These are phyloP conservation scores for Hyphodiscus hymeniophilus DNA, from an alignment of 495 filamentous ascomycete genomes.

Conservation along the genomic window DNA sequence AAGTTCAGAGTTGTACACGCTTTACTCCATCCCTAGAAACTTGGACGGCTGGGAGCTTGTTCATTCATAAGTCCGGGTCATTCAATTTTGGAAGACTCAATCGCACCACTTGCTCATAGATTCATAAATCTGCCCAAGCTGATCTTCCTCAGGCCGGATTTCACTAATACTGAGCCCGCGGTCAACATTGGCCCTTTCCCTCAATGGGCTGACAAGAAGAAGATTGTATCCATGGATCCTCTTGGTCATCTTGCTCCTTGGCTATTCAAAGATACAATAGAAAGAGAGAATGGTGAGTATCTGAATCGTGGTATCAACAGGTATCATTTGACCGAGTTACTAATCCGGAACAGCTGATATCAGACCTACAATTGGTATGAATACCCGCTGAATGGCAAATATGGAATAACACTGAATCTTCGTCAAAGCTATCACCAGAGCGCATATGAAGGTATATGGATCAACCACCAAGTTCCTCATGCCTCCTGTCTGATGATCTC, in stretches of 20 bases:
- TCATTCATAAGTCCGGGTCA: too few relatives aligned
- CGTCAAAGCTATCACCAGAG: constrained; percentile 65
- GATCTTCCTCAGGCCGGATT: constrained; percentile 52
- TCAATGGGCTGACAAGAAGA: constrained; percentile 83
- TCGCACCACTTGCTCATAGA: too few relatives aligned
- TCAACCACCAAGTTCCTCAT: neutral
- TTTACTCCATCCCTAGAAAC: too few relatives aligned
- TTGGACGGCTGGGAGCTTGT: too few relatives aligned
- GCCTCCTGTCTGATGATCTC: constrained; percentile 16
- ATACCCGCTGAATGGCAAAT: neutral
- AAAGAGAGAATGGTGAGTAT: constrained; percentile 50
- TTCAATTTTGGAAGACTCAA: too few relatives aligned
- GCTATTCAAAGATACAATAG: constrained; percentile 62
- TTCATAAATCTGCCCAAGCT: too few relatives aligned
- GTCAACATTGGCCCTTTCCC: constrained; percentile 80
- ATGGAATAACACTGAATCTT: constrained; percentile 1
- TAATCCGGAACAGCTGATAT: constrained; percentile 57
- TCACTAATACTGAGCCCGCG: constrained; percentile 90
- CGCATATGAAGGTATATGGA: constrained; percentile 74
- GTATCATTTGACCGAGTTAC: neutral
- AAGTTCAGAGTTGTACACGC: too few relatives aligned
- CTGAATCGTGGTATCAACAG: neutral
- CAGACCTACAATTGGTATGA: constrained; percentile 71
- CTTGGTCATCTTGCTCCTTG: constrained; percentile 83
- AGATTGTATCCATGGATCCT: constrained; percentile 97